phyloP scores from a whole-genome alignment of 495 filamentous ascomycete genomes.

The Neurospora cerealis region DNA sequence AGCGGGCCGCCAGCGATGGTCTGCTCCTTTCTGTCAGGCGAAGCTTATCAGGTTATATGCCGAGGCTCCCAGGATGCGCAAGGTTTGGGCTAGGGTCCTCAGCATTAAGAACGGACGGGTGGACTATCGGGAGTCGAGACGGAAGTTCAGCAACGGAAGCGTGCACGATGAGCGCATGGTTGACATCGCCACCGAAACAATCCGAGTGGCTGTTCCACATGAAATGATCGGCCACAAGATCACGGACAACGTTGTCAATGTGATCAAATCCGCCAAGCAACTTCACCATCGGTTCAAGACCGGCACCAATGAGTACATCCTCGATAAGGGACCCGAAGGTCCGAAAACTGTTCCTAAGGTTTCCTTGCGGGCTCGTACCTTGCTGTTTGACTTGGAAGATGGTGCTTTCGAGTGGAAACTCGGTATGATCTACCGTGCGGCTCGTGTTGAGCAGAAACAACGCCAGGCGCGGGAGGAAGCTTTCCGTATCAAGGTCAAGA shows the following conservation, averaged over 20 bases:
- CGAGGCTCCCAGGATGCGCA: constrained; percentile 68
- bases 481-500: constrained; percentile 76
- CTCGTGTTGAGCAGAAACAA: constrained; percentile 80
- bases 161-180: constrained; percentile 69
- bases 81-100: constrained; percentile 74
- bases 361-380: constrained; percentile 65
- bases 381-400: constrained; percentile 89
- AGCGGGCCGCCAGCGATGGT: constrained; percentile 75
- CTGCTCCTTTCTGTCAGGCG: constrained; percentile 64
- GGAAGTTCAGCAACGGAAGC: constrained; percentile 49
- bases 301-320: constrained; percentile 74
- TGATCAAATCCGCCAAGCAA: constrained; percentile 76
- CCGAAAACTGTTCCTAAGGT: constrained; percentile 80
- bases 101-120: constrained; percentile 71
- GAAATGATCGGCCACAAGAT: constrained; percentile 85
- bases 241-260: constrained; percentile 85
- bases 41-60: constrained; percentile 75
- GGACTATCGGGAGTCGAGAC: constrained; percentile 66
- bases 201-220: constrained; percentile 86
- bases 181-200: constrained; percentile 75
- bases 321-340: constrained; percentile 69
- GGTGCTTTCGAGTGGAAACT: constrained; percentile 97
- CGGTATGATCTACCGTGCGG: constrained; percentile 80
- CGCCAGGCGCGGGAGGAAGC: constrained; percentile 83
- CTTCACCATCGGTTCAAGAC: constrained; percentile 85